These are phyloP conservation scores for Cladosporium colombiae DNA, from an alignment of 2,329 filamentous ascomycete genomes.

Conservation along the genomic window DNA sequence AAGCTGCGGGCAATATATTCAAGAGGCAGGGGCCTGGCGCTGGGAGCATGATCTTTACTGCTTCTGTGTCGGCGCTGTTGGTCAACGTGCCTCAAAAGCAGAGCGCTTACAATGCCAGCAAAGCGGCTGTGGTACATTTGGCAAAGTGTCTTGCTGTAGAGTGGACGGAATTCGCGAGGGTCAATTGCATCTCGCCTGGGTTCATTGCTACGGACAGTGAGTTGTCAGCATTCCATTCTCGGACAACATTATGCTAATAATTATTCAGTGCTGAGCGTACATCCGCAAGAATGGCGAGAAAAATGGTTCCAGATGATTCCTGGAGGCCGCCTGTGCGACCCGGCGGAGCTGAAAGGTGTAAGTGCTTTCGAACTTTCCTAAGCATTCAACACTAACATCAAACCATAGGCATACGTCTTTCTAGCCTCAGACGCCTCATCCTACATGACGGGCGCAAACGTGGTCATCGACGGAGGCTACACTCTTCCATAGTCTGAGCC, in stretches of 20 bases:
- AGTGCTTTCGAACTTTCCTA: background rate
- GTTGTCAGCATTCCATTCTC: background rate
- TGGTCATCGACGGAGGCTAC: conserved; percentile 54
- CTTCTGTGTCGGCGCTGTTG: conserved; percentile 76
- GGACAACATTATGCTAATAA: background rate
- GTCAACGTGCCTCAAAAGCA: conserved; percentile 77
- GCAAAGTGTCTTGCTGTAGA: conserved; percentile 71
- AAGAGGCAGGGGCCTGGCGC: conserved; percentile 69
- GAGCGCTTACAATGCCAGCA: conserved; percentile 51
- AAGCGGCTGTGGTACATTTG: conserved; percentile 47
- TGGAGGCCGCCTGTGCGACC: conserved; percentile 72
- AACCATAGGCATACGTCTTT: conserved; percentile 66
- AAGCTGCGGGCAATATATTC: conserved; percentile 77
- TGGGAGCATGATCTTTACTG: conserved; percentile 88
- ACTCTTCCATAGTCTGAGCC: conserved; percentile 44
- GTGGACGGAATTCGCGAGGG: conserved; percentile 73
- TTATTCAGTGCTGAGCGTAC: conserved; percentile 58
- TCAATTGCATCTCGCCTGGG: conserved; percentile 73
- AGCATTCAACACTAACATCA: background rate
- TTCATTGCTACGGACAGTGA: conserved; percentile 70
- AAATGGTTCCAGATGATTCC: conserved; percentile 65
- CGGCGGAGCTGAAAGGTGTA: conserved; percentile 73
- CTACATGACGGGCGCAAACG: conserved; percentile 68
- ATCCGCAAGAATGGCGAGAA: conserved; percentile 68
- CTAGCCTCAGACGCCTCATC: conserved; percentile 77